Base-by-base conservation (phyloP, 768 basidiomycete species). In the Pseudohyphozyma bogoriensis region DNA sequence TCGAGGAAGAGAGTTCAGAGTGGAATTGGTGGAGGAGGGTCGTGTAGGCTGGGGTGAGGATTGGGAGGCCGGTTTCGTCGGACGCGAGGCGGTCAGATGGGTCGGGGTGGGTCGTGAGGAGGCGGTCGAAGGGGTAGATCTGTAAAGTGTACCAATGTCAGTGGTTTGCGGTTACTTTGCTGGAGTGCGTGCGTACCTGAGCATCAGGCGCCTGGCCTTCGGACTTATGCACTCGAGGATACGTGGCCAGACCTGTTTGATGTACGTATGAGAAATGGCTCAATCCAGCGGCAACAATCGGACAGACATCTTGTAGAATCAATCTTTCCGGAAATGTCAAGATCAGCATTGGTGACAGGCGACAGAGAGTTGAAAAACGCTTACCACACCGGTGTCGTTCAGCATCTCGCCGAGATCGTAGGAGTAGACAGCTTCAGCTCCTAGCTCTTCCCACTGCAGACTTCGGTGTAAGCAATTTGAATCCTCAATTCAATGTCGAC, bases 31-130 rank as follows among this genome's bases (percentile, higher is more conserved):
- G 67, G 64, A 64, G 59, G 68, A 53, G 61, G 51, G 28, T 68
- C 61, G 55, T 66, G 67, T 51, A 70, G 35, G 22, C 66, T 0
- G 55, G 24, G 16, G 46, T 36, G 18, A 52, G 20, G 44, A 56
- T 36, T 0, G 61, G 65, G 10, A 22, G 47, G 28, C 6, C 56
- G 52, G 36, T 29, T 18, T 47, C 0, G 61, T 33, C 37, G 53
- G 42, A 11, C 0, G 61, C 47, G 20, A 56, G 20, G 28, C 59
- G 59, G 32, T n/a, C 26, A 44, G 49, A 36, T 31, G 45, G 36
- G 12, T 62, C 68, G 64, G 61, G 74, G 53, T 59, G 69, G 64
- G 60, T 70, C 62, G 45, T 67, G 55, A 62, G 67, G 68, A 53
- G 70, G 0, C 54, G 62, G 39, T 65, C 62, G 51, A 63, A 66